phyloP scores from a whole-genome alignment of 176 grass and related monocot genomes.

The Eragrostis nindensis region DNA sequence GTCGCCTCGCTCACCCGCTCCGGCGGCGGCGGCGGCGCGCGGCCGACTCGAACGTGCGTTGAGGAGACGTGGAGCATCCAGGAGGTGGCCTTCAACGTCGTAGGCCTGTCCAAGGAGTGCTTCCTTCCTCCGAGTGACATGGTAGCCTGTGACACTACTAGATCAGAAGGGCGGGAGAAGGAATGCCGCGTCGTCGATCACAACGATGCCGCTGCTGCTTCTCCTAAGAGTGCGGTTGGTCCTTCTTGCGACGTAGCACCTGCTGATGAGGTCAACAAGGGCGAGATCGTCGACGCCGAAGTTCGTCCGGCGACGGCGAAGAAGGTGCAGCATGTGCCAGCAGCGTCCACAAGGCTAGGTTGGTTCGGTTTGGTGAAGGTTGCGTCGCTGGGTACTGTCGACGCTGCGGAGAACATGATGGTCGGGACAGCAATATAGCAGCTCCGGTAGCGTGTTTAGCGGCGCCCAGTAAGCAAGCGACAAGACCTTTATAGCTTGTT shows the following conservation, averaged over 20 bases:
- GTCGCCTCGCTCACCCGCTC: conserved; percentile 54
- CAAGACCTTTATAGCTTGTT: not conserved
- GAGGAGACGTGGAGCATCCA: conserved; percentile 84
- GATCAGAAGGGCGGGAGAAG: not conserved
- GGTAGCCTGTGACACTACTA: not conserved
- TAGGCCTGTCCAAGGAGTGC: conserved; percentile 65
- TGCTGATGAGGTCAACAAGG: not conserved
- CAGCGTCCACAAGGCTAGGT: not conserved
- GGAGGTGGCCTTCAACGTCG: conserved; percentile 82
- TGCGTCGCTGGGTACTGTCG: conserved; percentile 23
- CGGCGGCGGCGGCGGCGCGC: conserved; percentile 32
- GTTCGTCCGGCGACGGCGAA: not conserved
- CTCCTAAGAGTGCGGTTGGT: not conserved
- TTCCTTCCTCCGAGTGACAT: conserved; percentile 77
- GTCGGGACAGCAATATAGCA: not conserved
- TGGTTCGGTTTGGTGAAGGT: conserved; percentile 42
- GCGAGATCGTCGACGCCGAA: not conserved
- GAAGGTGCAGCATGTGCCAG: conserved; percentile 35
- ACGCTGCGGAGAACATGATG: not conserved
- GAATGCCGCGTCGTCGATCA: not conserved
- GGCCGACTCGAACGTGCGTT: conserved; percentile 38
- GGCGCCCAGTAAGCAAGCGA: not conserved
- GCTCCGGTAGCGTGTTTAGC: not conserved
- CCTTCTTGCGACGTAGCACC: not conserved
- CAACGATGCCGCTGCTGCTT: not conserved